Percentiles rank a stretch among this genome's conserved stretches.
phyloP scores from a whole-genome alignment of 2,329 filamentous ascomycete species.

The Fusarium compactum region DNA sequence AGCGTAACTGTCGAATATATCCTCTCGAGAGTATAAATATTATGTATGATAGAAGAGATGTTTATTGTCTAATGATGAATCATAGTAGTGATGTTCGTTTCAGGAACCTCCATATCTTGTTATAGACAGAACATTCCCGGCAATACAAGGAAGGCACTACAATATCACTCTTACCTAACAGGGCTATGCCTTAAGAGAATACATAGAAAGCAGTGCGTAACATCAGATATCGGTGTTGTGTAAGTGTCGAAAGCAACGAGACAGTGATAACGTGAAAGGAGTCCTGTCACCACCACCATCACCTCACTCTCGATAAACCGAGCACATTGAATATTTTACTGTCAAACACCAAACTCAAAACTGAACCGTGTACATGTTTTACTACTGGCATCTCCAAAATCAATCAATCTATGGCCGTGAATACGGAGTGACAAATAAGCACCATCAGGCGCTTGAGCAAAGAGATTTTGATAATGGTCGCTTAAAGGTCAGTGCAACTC shows the following conservation, averaged over 20 bases:
- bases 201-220: background rate
- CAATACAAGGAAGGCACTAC: background rate
- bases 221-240: background rate
- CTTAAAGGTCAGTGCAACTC: background rate
- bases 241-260: background rate
- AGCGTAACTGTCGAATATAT: background rate
- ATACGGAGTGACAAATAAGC: background rate
- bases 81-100: background rate
- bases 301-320: background rate
- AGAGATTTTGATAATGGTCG: background rate
- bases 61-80: background rate
- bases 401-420: background rate
- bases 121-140: background rate
- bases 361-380: background rate
- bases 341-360: background rate
- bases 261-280: background rate
- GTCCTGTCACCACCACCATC: background rate
- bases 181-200: no score
- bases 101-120: background rate
- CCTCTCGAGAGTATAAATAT: background rate
- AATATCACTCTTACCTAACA: background rate
- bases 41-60: background rate
- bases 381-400: no score
- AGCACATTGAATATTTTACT: background rate
- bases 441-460: background rate